Evolutionary conservation across 2,329 filamentous ascomycete species (phyloP).

Genomic region (Hypoxylon sp.): DNA sequence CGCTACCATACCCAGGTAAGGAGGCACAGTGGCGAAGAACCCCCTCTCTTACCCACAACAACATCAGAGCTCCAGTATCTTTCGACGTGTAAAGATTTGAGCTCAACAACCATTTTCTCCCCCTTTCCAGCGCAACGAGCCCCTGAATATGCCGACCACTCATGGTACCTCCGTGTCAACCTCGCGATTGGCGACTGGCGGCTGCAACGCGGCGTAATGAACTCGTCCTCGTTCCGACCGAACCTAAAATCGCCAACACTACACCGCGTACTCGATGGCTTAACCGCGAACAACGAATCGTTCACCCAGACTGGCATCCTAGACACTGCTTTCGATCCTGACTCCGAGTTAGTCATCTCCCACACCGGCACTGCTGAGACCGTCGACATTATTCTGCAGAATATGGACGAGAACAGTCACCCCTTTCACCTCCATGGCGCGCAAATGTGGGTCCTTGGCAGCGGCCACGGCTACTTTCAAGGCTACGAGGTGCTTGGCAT

Average conservation of each 20-base stretch:
- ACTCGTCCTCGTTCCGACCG: constrained; percentile 68
- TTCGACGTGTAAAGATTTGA: constrained; percentile 67
- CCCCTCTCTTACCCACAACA: constrained; percentile 56
- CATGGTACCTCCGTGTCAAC: constrained; percentile 69
- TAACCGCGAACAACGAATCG: constrained; percentile 60
- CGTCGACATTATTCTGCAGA: constrained; percentile 74
- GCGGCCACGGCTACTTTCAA: constrained; percentile 75
- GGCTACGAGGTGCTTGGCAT: constrained; percentile 60
- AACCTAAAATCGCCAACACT: constrained; percentile 65
- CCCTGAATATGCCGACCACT: constrained; percentile 64
- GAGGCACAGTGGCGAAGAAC: constrained; percentile 33
- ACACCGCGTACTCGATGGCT: constrained; percentile 64
- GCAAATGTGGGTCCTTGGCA: constrained; percentile 68
- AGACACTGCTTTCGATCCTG: constrained; percentile 62
- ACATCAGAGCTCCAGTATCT: constrained; percentile 55
- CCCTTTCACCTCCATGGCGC: constrained; percentile 78
- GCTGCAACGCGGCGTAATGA: constrained; percentile 72
- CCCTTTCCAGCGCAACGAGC: constrained; percentile 62
- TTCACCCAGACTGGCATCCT: constrained; percentile 67
- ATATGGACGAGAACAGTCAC: constrained; percentile 72
- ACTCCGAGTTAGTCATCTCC: constrained; percentile 68
- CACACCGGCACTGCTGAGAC: constrained; percentile 63
- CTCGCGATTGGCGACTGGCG: constrained; percentile 73
- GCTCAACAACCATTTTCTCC: constrained; percentile 59
- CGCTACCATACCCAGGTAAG: constrained; percentile 56